A percentile compares a stretch with the other conserved stretches of the same genome.
These are phyloP conservation scores for Sphaerobolus stellatus DNA, from an alignment of 1,284 basidiomycete genomes.

Conservation along the genomic window DNA sequence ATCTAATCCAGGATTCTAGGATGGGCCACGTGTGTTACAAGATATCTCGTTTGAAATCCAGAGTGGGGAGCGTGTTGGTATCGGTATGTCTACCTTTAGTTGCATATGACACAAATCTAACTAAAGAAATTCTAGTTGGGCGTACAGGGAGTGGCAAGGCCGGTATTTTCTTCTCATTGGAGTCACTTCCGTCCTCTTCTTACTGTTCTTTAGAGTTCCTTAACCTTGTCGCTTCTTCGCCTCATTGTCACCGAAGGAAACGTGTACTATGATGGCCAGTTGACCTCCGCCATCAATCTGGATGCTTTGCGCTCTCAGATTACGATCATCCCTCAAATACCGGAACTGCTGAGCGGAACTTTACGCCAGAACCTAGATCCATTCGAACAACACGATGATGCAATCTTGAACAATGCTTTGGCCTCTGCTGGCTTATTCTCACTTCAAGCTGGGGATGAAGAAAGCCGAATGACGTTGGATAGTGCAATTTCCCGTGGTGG, in stretches of 20 bases:
- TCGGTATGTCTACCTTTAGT: slow-evolving; percentile 32
- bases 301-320: slow-evolving; percentile 52
- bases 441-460: slow-evolving; percentile 43
- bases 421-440: slow-evolving; percentile 55
- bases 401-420: slow-evolving; percentile 53
- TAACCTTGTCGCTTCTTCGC: slow-evolving; percentile 39
- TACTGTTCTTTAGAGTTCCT: slow-evolving; percentile 35
- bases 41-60: slow-evolving; percentile 48
- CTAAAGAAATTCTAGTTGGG: slow-evolving; percentile 47
- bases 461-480: slow-evolving; percentile 34
- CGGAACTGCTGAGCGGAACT: slow-evolving; percentile 41
- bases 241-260: slow-evolving; percentile 58
- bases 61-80: slow-evolving; percentile 51
- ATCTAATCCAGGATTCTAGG: slow-evolving; percentile 25
- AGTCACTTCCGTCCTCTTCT: not conserved
- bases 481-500: slow-evolving; percentile 36
- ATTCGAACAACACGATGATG: slow-evolving; percentile 58
- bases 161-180: slow-evolving; percentile 2
- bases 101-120: not conserved
- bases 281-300: slow-evolving; percentile 52
- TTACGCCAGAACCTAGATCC: slow-evolving; percentile 44
- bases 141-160: slow-evolving; percentile 77
- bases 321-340: slow-evolving; percentile 55
- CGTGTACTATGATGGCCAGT: slow-evolving; percentile 39
- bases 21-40: slow-evolving; percentile 45